These are phyloP conservation scores for Lindgomyces ingoldianus DNA, from an alignment of 495 filamentous ascomycete species.

Conservation along the genomic window DNA sequence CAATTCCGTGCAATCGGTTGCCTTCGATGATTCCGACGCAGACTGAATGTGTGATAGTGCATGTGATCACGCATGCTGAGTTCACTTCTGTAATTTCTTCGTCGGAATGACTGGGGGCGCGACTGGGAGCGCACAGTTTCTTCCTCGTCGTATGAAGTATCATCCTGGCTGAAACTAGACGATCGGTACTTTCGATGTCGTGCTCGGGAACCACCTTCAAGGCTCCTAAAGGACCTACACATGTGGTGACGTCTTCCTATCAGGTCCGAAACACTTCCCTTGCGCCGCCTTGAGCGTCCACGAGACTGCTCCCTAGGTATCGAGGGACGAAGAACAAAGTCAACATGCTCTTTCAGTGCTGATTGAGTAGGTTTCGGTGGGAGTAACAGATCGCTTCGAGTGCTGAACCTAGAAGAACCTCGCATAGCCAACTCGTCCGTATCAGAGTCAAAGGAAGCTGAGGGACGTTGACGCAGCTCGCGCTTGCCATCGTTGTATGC, in stretches of 20 bases:
- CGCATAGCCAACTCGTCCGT: neutral
- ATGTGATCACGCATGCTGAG: conserved; percentile 24
- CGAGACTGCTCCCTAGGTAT: conserved; percentile 6
- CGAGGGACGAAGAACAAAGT: conserved; percentile 26
- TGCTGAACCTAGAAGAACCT: conserved; percentile 4
- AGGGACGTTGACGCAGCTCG: neutral
- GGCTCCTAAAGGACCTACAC: conserved; percentile 9
- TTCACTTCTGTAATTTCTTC: neutral
- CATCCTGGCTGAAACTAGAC: neutral
- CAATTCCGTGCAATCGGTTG: conserved; percentile 62
- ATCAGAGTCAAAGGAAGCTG: neutral
- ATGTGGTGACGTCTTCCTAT: neutral
- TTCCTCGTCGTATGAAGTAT: conserved; percentile 13
- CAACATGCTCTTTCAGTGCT: conserved; percentile 15
- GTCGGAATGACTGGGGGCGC: neutral
- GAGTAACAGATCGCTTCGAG: neutral
- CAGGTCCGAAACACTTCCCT: neutral
- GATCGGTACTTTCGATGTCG: neutral
- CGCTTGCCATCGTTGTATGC: conserved; percentile 12
- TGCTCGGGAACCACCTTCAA: neutral
- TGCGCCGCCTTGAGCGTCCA: conserved; percentile 4
- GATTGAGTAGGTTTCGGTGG: conserved; percentile 13
- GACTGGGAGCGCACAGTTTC: neutral
- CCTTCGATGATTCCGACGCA: conserved; percentile 33
- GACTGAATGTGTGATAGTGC: conserved; percentile 26